Base-by-base conservation (phyloP, 768 basidiomycete species). In the Leccinum longicurvipes region DNA sequence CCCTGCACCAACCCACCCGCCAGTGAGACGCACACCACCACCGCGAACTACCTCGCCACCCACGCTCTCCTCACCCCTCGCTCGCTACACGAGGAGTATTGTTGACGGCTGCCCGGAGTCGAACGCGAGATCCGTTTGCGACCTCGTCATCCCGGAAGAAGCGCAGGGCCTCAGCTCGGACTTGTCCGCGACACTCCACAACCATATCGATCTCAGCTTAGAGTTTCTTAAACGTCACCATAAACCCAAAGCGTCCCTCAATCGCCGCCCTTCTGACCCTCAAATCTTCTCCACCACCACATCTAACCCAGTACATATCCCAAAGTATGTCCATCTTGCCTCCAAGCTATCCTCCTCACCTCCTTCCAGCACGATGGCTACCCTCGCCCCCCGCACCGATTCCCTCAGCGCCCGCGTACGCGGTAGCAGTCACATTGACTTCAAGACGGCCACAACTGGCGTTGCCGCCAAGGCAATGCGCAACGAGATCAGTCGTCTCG, bases 391-490 rank as follows among this genome's bases (percentile, higher is more conserved):
- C 51, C 80, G 83, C 62, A 73, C 72, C 66, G 86, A 90, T 60
- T 80, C 87, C 55, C 77, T 87, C 82, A 83, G 79, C 62, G 79
- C 84, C 67, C 86, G 89, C 59, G 82, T 81, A 53, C 84, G 89
- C 56, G 89, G 89, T 62, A 83, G 85, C 53, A 85, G 82, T 63
- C 88, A 91, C 72, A 86, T 91, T 77, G 90, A 98, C 76, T 96
- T 96, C 85, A 94, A 95, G 80, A 95, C 93, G n/a, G 96, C 96
- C 60, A 95, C 85, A 51, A 94, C 93, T 52, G 93, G 92, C 62
- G 87, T 94, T 61, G 89, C 91, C 25, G 89, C 91, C 63, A 98
- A 97, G 79, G 81, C 93, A 54, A 98, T 98, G 96, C 87, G 93
- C 79, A 97, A 98, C 72, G 97, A 98, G 79, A 88, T 99, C 76